Percentiles rank a stretch among this genome's conserved stretches.
These are phyloP conservation scores for Colletotrichum godetiae DNA, from an alignment of 2,329 filamentous ascomycete genomes.

Conservation along the genomic window DNA sequence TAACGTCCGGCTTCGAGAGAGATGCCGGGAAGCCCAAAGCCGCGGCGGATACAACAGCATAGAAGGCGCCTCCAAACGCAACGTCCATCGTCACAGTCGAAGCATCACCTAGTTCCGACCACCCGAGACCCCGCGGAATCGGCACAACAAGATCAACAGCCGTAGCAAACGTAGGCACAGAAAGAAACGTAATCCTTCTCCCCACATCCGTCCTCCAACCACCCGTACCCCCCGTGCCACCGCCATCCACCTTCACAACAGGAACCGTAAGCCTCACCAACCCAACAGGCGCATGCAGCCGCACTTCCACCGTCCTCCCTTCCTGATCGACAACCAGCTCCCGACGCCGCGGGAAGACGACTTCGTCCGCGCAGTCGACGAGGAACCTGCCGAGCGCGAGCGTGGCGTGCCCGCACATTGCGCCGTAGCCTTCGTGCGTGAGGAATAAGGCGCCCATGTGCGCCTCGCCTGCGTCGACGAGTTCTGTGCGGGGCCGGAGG, in stretches of 20 bases:
- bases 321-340: constrained; percentile 43
- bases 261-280: constrained; percentile 54
- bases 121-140: constrained; percentile 44
- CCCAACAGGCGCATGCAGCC: constrained; percentile 58
- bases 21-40: constrained; percentile 52
- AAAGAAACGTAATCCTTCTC: constrained; percentile 52
- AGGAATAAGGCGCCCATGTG: constrained; percentile 36
- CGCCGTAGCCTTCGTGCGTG: constrained; percentile 30
- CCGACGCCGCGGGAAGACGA: constrained; percentile 50
- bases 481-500: constrained; percentile 22
- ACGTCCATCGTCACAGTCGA: constrained; percentile 46
- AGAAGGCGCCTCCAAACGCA: constrained; percentile 58
- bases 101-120: constrained; percentile 49
- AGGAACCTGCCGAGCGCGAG: constrained; percentile 59
- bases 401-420: constrained; percentile 43
- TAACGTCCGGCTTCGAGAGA: constrained; percentile 43
- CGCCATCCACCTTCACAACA: constrained; percentile 30
- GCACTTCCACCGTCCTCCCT: constrained; percentile 42
- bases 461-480: constrained; percentile 14
- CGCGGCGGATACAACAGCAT: constrained; percentile 47
- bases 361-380: constrained; percentile 51
- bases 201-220: constrained; percentile 47
- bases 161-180: constrained; percentile 53
- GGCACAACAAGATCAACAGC: constrained; percentile 44
- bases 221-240: constrained; percentile 15